Percentiles rank a stretch among this genome's conserved stretches.
phyloP scores from a whole-genome alignment of 208 protist species.

The Trypanosoma melophagium region DNA sequence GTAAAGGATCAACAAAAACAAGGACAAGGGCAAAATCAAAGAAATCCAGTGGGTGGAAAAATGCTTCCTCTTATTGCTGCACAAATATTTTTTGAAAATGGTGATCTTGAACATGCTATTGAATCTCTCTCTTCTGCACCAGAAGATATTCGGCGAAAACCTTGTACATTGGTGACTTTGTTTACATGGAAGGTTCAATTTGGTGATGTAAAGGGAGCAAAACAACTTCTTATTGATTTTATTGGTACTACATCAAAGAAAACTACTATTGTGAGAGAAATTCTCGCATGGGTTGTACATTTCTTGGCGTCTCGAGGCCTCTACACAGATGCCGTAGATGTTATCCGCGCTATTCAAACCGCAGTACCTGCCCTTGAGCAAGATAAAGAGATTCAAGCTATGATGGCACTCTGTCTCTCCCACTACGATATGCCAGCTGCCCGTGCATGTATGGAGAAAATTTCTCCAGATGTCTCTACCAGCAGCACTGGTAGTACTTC shows the following conservation, averaged over 20 bases:
- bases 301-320: constrained; percentile 43
- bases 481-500: background rate
- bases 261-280: constrained; percentile 18
- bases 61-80: constrained; percentile 51
- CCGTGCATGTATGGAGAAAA: constrained; percentile 23
- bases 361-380: constrained; percentile 31
- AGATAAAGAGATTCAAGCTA: constrained; percentile 49
- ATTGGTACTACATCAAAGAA: constrained; percentile 17
- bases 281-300: constrained; percentile 69
- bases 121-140: constrained; percentile 41
- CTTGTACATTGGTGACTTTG: constrained; percentile 54
- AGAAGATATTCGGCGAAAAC: constrained; percentile 32
- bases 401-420: constrained; percentile 59
- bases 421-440: constrained; percentile 52
- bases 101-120: constrained; percentile 58
- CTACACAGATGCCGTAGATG: constrained; percentile 42
- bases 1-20: constrained; percentile 9
- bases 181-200: constrained; percentile 63
- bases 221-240: constrained; percentile 29
- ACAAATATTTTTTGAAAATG: constrained; percentile 77
- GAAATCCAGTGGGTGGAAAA: constrained; percentile 14
- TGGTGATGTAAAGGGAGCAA: constrained; percentile 35
- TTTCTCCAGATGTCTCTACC: constrained; percentile 13
- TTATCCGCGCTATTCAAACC: constrained; percentile 41
- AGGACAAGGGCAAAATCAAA: constrained; percentile 3